Base-by-base conservation (phyloP, 1,284 basidiomycete genomes). In the Chalciporus sp. region DNA sequence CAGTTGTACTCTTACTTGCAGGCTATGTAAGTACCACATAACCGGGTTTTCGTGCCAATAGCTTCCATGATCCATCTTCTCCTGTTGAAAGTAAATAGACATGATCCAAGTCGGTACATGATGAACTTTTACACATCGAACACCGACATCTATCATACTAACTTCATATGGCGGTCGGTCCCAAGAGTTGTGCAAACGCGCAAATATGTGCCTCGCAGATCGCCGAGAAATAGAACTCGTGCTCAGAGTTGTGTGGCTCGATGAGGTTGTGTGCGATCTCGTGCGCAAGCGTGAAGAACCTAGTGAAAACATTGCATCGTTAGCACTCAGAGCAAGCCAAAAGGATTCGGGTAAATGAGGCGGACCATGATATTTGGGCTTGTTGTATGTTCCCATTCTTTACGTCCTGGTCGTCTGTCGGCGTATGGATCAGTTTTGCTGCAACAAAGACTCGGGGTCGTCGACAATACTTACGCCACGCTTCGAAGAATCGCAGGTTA, bases 211-310 rank as follows among this genome's bases (percentile, higher is more conserved):
- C 81, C 71, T 97, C 93, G 57, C 91, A 90, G 19, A 98, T 91
- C 7, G 90, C 86, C 29, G 92, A 93, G 65, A 97, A 95, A 71
- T 94, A 97, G 71, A 96, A 98, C 62, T 95, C 92, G 66, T 96
- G 94, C 67, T 92, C 89, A 4, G 89, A 87, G 62, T 91, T 90
- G 62, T 92, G 89, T 0, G 82, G 80, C 46, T 85, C 78, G 16
- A 92, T 88, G 2, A 94, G 75, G 62, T 94, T 94, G 69, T 94
- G 92, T 1, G 90, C 88, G 59, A 91, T 89, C 69, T 96, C 95
- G 69, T 98, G 96, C 0, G 95, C 95, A 9, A 98, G 78, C 1
- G 90, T 89, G 64, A 95, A 94, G 68, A 90, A 98, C 86, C 92
- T 88, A 29, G 14, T 7, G 33, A 33, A 9, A 37, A 28, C 17